These are phyloP conservation scores for Phtheirospermum japonicum DNA, from an alignment of 257 asterid genomes.

Conservation along the genomic window DNA sequence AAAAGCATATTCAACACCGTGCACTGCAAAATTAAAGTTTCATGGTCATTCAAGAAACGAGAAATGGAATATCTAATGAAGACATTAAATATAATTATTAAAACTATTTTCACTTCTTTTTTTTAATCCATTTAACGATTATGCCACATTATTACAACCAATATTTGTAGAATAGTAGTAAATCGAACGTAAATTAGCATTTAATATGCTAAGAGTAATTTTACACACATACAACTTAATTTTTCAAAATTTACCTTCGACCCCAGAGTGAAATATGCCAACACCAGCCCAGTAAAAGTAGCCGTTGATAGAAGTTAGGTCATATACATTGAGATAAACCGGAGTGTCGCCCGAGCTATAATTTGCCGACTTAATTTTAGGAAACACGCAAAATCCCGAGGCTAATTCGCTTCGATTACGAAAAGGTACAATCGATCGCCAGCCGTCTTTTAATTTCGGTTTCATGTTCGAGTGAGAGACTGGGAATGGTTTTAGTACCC, in stretches of 20 bases:
- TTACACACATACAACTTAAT: conserved; percentile 3
- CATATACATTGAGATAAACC: conserved; percentile 81
- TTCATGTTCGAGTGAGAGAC: conserved; percentile 51
- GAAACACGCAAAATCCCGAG: conserved; percentile 50
- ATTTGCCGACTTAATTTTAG: conserved; percentile 45
- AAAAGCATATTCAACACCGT: conserved; percentile 76
- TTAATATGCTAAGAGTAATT: background rate
- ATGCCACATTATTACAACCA: background rate
- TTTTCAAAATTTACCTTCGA: conserved; percentile 57
- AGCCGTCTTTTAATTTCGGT: conserved; percentile 37
- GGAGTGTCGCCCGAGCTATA: conserved; percentile 46
- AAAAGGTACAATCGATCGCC: conserved; percentile 61
- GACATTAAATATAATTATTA: too few relatives aligned
- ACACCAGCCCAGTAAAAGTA: conserved; percentile 87
- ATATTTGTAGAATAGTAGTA: too few relatives aligned
- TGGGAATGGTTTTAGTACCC: conserved; percentile 29
- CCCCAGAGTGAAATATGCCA: conserved; percentile 88
- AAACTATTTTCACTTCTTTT: background rate
- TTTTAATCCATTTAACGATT: background rate
- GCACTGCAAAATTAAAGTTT: conserved; percentile 42
- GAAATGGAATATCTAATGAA: too few relatives aligned
- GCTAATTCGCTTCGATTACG: conserved; percentile 43
- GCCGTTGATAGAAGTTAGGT: conserved; percentile 67
- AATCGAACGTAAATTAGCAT: too few relatives aligned
- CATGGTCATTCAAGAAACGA: too few relatives aligned